These are phyloP conservation scores for Aureobasidium namibiae DNA, from an alignment of 2,329 filamentous ascomycete species.

Conservation along the genomic window DNA sequence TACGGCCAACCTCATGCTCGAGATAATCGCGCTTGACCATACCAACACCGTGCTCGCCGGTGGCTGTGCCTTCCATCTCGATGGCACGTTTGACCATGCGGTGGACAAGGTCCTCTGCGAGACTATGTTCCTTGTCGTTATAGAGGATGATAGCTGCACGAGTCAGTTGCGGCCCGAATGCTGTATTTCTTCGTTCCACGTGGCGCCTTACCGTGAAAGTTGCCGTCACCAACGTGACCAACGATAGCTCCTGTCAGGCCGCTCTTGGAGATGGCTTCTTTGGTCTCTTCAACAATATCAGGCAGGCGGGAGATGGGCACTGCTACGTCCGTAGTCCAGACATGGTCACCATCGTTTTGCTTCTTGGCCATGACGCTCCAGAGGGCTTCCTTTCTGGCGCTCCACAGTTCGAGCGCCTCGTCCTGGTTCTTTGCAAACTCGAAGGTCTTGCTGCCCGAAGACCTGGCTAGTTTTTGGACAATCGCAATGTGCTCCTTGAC, in stretches of 20 bases:
- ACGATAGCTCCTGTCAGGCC: slow-evolving; percentile 59
- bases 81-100: slow-evolving; percentile 80
- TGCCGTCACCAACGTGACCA: slow-evolving; percentile 67
- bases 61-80: slow-evolving; percentile 72
- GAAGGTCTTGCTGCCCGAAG: slow-evolving; percentile 56
- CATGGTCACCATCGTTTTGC: slow-evolving; percentile 50
- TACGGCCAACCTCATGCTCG: slow-evolving; percentile 64
- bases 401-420: slow-evolving; percentile 65
- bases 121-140: slow-evolving; percentile 57
- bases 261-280: slow-evolving; percentile 54
- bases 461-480: slow-evolving; percentile 53
- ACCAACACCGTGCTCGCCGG: slow-evolving; percentile 77
- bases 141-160: slow-evolving; percentile 51
- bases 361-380: slow-evolving; percentile 64
- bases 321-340: slow-evolving; percentile 77
- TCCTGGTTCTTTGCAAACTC: slow-evolving; percentile 58
- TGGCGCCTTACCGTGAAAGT: slow-evolving; percentile 53
- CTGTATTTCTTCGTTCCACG: neutral
- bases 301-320: slow-evolving; percentile 65
- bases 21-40: slow-evolving; percentile 80
- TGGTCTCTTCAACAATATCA: slow-evolving; percentile 70
- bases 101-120: slow-evolving; percentile 65
- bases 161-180: neutral
- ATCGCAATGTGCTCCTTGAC: slow-evolving; percentile 72
- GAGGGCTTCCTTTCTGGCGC: slow-evolving; percentile 64